Base-by-base conservation (phyloP, 345 rosid genomes). In the Diplotaxis tenuifolia region DNA sequence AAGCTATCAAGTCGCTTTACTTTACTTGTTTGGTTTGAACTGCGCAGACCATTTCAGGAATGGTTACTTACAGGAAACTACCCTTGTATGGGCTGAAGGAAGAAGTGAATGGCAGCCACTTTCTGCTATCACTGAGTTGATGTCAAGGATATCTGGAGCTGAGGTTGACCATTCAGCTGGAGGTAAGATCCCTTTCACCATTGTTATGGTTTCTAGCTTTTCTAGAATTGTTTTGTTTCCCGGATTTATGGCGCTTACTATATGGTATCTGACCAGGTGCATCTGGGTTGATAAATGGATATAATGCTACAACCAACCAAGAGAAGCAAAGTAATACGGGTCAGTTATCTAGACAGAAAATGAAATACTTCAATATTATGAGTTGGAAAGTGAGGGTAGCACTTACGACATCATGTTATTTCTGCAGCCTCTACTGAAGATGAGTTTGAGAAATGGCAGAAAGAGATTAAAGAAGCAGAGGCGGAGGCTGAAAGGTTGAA, bases 371-470 rank as follows among this genome's bases (percentile, higher is more conserved):
- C 14, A 28, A 18, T 64, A 16, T 11, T 34, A 20, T 38, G 27
- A 63, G 21, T 63, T 65, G 67, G 40, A 34, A 56, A 50, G 53
- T 49, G 62, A 40, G 72, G 42, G 45, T 1, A 59, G 67, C 5
- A 36, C 77, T 82, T 71, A 85, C 71, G 36, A 31, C 72, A 64
- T 65, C 49, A 54, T 82, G 61, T 63, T 5, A 9, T 66, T 67
- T 62, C 14, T 77, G 82, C 86, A 95, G 99, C 65, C 55, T 68
- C 79, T 70, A 76, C 68, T 54, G 87, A 85, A 38, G 90, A 86
- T 69, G 98, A 90, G 83, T 92, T 87, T 83, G 92, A 85, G 81
- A 92, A 87, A 76, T 92, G 98, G 96, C 89, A 90, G 78, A 83
- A 68, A 76, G 99, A 92, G 86, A 83, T 95, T 62, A 76, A 49